Percentiles rank a stretch among this genome's conserved stretches.
Conservation (phyloP, 345 rosid species). For the Rhodomyrtus tomentosa region DNA sequence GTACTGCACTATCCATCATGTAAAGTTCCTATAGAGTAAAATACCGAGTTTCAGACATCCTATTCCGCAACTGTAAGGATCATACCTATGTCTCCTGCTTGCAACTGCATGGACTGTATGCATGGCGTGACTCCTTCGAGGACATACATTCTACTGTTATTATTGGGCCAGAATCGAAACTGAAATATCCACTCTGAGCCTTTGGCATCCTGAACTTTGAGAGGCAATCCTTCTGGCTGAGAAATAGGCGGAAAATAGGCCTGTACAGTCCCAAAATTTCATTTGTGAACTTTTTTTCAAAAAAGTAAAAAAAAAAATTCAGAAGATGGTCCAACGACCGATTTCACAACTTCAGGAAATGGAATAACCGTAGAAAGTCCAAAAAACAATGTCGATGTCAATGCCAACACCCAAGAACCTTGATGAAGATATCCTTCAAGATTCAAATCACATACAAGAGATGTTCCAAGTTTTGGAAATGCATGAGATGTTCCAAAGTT, state of each 20-base stretch:
- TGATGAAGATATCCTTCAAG: not conserved
- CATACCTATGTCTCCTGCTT: slow-evolving; percentile 95
- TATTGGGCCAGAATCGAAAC: slow-evolving; percentile 95
- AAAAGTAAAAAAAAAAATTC: not conserved
- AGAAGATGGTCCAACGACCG: not conserved
- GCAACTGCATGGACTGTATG: slow-evolving; percentile 88
- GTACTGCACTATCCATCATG: not conserved
- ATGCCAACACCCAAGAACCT: not conserved
- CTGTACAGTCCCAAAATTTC: slow-evolving; percentile 19
- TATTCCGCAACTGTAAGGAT: not conserved
- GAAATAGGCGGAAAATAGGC: slow-evolving; percentile 81
- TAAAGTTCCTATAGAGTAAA: not conserved
- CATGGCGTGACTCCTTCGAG: slow-evolving; percentile 90
- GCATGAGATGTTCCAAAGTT: not conserved
- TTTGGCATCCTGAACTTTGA: slow-evolving; percentile 80
- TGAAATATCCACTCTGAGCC: slow-evolving; percentile 96
- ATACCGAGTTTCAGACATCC: not conserved
- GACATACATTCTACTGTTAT: slow-evolving; percentile 87
- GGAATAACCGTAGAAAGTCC: not conserved
- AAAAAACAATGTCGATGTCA: not conserved
- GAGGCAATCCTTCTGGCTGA: slow-evolving; percentile 85
- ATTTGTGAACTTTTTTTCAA: not conserved
- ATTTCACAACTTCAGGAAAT: not conserved
- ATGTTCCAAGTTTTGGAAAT: not conserved
- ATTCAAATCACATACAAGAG: not conserved